Evolutionary conservation across 345 rosid species (phyloP).

Genomic region (Raphanus raphanistrum): DNA sequence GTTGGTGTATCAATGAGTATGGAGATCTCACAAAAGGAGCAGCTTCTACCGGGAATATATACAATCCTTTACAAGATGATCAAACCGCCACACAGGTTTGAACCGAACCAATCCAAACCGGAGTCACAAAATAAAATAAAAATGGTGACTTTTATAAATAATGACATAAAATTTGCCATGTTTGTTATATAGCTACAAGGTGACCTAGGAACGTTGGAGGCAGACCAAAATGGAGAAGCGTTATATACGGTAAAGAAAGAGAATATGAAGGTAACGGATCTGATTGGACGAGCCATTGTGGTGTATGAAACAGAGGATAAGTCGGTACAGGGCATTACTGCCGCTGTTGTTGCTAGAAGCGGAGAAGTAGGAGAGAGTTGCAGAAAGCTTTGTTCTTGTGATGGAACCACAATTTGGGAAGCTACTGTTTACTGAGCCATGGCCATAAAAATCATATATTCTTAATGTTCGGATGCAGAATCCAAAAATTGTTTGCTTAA

Average conservation of each 20-base stretch:
- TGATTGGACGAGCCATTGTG: conserved; percentile 1
- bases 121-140: background rate
- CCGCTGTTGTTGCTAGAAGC: conserved; percentile 1
- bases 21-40: conserved; percentile 4
- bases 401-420: background rate
- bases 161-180: background rate
- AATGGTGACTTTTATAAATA: background rate
- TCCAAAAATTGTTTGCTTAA: background rate
- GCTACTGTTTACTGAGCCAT: background rate
- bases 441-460: background rate
- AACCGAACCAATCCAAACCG: background rate
- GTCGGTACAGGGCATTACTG: background rate
- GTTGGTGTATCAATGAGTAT: conserved; percentile 4
- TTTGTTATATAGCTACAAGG: background rate
- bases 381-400: background rate
- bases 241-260: background rate
- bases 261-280: background rate
- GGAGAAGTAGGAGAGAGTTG: background rate
- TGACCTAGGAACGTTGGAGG: conserved; percentile 1
- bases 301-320: background rate
- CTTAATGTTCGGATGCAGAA: background rate
- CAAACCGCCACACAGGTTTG: background rate
- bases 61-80: background rate
- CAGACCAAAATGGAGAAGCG: conserved; percentile 3
- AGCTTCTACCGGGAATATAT: background rate